These are phyloP conservation scores for Linnemannia elongata DNA, from an alignment of 192 early-diverging fungal species.

Conservation along the genomic window DNA sequence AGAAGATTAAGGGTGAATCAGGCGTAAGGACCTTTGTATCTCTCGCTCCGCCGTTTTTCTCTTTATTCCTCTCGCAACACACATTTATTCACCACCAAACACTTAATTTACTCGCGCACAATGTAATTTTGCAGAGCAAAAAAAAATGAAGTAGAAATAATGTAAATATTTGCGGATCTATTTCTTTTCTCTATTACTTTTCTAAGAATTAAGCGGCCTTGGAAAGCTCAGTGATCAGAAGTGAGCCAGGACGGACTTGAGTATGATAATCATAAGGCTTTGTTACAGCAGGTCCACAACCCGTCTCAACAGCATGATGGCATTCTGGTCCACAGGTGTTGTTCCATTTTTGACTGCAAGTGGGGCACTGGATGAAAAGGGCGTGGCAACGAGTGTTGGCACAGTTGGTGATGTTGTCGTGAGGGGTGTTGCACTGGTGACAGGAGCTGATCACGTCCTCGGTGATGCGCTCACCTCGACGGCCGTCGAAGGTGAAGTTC, in stretches of 20 bases:
- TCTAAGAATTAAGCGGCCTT: conserved; percentile 15
- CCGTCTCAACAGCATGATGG: conserved; percentile 31
- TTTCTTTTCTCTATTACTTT: background rate
- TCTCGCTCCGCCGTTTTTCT: background rate
- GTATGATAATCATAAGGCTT: conserved; percentile 53
- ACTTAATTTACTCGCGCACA: too few relatives aligned
- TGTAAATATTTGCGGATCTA: background rate
- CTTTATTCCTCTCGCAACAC: background rate
- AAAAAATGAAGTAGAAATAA: background rate
- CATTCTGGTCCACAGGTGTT: conserved; percentile 64
- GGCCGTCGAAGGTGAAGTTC: conserved; percentile 87
- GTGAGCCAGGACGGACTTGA: conserved; percentile 35
- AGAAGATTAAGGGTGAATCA: background rate
- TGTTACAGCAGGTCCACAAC: conserved; percentile 20
- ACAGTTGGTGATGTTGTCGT: conserved; percentile 78
- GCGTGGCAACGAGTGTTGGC: conserved; percentile 77
- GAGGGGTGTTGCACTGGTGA: conserved; percentile 73
- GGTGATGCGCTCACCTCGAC: conserved; percentile 78
- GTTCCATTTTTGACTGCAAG: conserved; percentile 62
- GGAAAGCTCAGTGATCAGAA: background rate
- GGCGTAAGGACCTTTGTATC: background rate
- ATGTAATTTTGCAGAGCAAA: background rate
- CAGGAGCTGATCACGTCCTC: conserved; percentile 74
- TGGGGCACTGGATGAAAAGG: conserved; percentile 78
- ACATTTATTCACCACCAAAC: background rate